Percentiles rank a stretch among this genome's conserved stretches.
Evolutionary conservation across 306 rosid genomes (phyloP).

Genomic region (Quillaja saponaria): DNA sequence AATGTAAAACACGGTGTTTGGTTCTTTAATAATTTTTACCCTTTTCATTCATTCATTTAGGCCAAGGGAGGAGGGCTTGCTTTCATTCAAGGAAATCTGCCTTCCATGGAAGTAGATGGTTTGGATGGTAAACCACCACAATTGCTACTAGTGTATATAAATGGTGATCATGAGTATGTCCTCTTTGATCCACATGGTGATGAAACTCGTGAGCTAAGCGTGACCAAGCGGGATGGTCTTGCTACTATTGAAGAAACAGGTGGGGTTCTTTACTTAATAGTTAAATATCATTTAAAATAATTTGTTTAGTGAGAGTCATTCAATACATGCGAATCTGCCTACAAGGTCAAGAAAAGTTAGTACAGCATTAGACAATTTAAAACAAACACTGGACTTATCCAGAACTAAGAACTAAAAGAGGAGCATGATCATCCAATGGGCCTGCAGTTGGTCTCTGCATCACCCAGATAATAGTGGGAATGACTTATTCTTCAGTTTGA

Average conservation of each 20-base stretch:
- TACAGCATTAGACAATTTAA: neutral
- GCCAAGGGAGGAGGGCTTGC: conserved; percentile 85
- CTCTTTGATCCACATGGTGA: conserved; percentile 65
- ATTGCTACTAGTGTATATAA: conserved; percentile 60
- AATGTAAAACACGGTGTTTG: too few species aligned
- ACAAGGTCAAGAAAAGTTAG: neutral
- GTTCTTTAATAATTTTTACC: too few species aligned
- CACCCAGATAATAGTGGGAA: too few species aligned
- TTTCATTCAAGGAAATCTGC: conserved; percentile 50
- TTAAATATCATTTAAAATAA: neutral
- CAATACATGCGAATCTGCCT: conserved; percentile 1
- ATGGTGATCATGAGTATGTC: conserved; percentile 74
- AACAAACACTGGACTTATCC: neutral
- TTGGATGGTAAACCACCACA: conserved; percentile 41
- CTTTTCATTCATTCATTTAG: conserved; percentile 35
- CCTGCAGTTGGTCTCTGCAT: too few species aligned
- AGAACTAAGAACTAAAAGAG: too few species aligned
- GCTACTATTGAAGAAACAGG: conserved; percentile 69
- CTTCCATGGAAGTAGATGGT: conserved; percentile 33
- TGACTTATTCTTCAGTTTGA: too few species aligned
- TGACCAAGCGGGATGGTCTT: conserved; percentile 34
- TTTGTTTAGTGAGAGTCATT: conserved; percentile 13
- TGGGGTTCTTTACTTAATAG: conserved; percentile 35
- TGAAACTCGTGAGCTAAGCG: conserved; percentile 45
- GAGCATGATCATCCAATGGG: too few species aligned